A percentile compares a stretch with the other conserved stretches of the same genome.
Conservation (phyloP, 345 rosid genomes). For the Eucalyptus cloeziana region DNA sequence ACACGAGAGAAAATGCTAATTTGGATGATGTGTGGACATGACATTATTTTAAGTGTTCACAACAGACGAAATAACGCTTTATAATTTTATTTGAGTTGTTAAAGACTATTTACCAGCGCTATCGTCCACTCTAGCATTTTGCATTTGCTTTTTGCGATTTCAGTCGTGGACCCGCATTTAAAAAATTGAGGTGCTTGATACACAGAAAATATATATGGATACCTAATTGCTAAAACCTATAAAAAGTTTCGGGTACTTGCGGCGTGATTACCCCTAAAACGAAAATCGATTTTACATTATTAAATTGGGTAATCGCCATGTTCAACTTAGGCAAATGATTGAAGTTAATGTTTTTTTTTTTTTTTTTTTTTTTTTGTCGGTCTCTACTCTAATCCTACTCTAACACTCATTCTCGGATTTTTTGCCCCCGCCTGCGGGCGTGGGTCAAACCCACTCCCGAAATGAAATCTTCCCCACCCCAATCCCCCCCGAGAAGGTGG, state of each 20-base stretch:
- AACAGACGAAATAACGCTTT: fast-evolving
- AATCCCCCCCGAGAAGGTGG: too few relatives aligned
- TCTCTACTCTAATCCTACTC: too few relatives aligned
- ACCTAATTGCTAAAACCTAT: background rate
- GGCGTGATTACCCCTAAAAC: background rate
- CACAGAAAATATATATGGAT: background rate
- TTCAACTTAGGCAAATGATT: background rate
- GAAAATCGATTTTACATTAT: background rate
- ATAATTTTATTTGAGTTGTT: too few relatives aligned
- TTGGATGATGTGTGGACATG: background rate
- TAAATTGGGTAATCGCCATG: background rate
- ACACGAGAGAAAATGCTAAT: background rate
- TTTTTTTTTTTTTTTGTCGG: too few relatives aligned
- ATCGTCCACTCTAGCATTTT: background rate
- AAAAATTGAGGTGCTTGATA: background rate
- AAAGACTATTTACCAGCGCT: fast-evolving
- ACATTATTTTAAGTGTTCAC: background rate
- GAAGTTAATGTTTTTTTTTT: background rate
- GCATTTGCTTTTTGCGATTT: background rate
- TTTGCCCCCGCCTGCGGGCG: too few relatives aligned
- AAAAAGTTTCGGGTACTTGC: background rate
- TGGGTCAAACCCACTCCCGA: too few relatives aligned
- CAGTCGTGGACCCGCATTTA: background rate
- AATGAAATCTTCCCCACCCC: too few relatives aligned
- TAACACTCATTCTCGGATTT: too few relatives aligned